Base-by-base conservation (phyloP, 1,284 basidiomycete species). In the Cystobasidium slooffiae region DNA sequence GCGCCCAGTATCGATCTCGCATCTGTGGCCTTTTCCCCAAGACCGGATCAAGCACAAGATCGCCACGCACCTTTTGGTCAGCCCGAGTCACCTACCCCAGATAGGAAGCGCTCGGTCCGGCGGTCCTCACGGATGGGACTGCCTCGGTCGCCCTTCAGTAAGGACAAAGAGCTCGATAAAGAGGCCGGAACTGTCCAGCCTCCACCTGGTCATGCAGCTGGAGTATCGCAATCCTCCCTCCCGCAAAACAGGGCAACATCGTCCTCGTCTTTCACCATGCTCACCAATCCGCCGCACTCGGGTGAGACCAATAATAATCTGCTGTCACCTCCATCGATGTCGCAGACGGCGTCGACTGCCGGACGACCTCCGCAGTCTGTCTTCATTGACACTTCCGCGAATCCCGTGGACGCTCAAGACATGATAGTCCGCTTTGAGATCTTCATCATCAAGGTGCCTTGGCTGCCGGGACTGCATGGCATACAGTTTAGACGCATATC, bases 361-460 rank as follows among this genome's bases (percentile, higher is more conserved):
- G 6, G 37, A 18, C 41, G 20, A 59, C 37, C 14, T 9, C 56
- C 56, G 7, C 39, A 43, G 9, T 31, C 14, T 12, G 20, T 59
- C 43, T 47, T 49, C 6, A 24, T 63, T 22, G 46, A 63, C 20
- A 43, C 61, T 9, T 46, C 24, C 5, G 20, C 44, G 39, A 47
- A 44, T 12, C 88, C 81, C 78, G 88, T 89, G 82, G 88, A 89
- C 18, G 87, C 88, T 72, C 84, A 89, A 81, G 88, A 88, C 62
- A 82, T 97, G 76, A 89, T 91, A 76, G 94, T 97, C 12, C 86
- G 92, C 76, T 97, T 97, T 83, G 94, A 97, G 83, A 92, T 97
- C 74, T 94, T 91, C 82, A 90, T 97, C 76, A 92, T 97, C 81
- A 95, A 95, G 87, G 93, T 95, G 20, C 96, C 96, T 43, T 92